Conservation (phyloP, 768 basidiomycete genomes). For the Myochromella boudieri region DNA sequence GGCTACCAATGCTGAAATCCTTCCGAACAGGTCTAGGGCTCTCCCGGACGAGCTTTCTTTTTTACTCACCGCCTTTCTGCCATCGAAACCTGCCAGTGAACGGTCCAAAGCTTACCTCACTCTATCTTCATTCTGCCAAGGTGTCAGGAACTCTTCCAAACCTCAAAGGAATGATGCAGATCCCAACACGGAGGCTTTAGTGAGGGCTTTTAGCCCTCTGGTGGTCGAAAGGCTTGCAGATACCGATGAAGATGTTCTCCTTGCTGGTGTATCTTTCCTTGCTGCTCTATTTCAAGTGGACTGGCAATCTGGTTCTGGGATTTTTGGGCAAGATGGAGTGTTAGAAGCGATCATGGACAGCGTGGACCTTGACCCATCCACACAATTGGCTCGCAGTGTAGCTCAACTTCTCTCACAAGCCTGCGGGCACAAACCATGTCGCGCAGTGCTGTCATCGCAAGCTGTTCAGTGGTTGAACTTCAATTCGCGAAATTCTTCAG, state of each 20-base stretch:
- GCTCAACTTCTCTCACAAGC: slow-evolving; percentile 79
- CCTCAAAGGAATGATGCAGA: slow-evolving; percentile 39
- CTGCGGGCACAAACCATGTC: slow-evolving; percentile 70
- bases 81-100: slow-evolving; percentile 38
- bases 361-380: slow-evolving; percentile 60
- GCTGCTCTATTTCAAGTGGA: slow-evolving; percentile 87
- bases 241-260: slow-evolving; percentile 49
- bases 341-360: slow-evolving; percentile 67
- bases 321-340: slow-evolving; percentile 65
- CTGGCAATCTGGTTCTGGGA: slow-evolving; percentile 58
- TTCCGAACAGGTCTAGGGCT: slow-evolving; percentile 24
- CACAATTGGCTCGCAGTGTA: slow-evolving; percentile 53
- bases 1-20: slow-evolving; percentile 22
- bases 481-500: slow-evolving; percentile 47
- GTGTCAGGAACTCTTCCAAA: slow-evolving; percentile 40
- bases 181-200: slow-evolving; percentile 48
- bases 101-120: slow-evolving; percentile 73
- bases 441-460: slow-evolving; percentile 57
- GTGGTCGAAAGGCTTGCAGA: slow-evolving; percentile 54
- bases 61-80: slow-evolving; percentile 52
- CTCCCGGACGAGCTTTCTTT: slow-evolving; percentile 56
- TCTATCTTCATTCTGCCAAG: slow-evolving; percentile 69
- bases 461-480: slow-evolving; percentile 67
- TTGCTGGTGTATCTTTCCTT: slow-evolving; percentile 64
- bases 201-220: slow-evolving; percentile 47